These are phyloP conservation scores for Blastobotrys persicus DNA, from an alignment of 1,139 yeast species.

Conservation along the genomic window DNA sequence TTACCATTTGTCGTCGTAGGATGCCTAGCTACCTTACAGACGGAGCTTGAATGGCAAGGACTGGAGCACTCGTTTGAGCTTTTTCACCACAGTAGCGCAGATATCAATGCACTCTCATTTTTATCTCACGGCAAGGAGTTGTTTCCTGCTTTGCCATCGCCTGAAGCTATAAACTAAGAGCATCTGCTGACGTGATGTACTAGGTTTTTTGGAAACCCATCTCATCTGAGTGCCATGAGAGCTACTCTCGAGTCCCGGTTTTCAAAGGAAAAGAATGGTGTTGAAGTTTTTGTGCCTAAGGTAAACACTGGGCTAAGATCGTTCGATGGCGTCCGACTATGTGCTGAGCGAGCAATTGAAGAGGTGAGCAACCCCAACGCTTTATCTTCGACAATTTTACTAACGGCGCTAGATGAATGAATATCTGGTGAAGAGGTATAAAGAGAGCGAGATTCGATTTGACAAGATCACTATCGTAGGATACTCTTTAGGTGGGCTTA, in stretches of 20 bases:
- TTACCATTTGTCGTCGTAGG: too few relatives aligned
- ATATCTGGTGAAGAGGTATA: conserved; percentile 14
- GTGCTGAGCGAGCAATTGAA: conserved; percentile 64
- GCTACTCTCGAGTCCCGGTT: conserved; percentile 46
- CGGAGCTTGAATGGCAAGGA: too few relatives aligned
- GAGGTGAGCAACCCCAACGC: conserved; percentile 56
- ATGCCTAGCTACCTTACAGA: too few relatives aligned
- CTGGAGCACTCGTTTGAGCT: too few relatives aligned
- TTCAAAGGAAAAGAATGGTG: conserved; percentile 41
- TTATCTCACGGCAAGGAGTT: too few relatives aligned
- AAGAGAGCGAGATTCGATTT: conserved; percentile 23
- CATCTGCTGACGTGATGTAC: neutral
- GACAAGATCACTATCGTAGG: conserved; percentile 64
- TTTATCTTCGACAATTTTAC: too few relatives aligned
- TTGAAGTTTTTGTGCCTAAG: conserved; percentile 61
- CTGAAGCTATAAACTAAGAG: too few relatives aligned
- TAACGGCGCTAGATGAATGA: conserved; percentile 18
- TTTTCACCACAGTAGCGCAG: too few relatives aligned
- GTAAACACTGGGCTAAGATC: conserved; percentile 75
- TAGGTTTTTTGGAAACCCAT: conserved; percentile 76
- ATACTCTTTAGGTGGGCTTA: conserved; percentile 80
- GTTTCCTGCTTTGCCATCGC: too few relatives aligned
- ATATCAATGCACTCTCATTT: too few relatives aligned
- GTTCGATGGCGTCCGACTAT: conserved; percentile 75
- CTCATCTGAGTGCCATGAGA: conserved; percentile 64